Conservation (phyloP, 148 eudicot genomes). For the Dianthus caryophyllus region DNA sequence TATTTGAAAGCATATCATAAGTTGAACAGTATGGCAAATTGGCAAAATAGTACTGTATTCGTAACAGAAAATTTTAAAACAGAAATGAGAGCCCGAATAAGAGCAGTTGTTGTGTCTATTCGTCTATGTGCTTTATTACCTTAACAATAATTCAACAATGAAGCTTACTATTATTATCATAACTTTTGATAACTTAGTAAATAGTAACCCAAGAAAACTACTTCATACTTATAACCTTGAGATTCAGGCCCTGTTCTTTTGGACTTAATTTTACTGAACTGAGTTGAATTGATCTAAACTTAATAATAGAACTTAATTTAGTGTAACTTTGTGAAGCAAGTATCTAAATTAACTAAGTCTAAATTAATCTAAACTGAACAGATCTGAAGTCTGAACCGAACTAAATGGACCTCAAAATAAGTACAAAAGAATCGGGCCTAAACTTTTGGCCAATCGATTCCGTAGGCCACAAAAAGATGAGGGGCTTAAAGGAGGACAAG, state of each 20-base stretch:
- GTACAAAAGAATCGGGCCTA: too few relatives aligned
- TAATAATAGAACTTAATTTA: too few relatives aligned
- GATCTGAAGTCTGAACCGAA: too few relatives aligned
- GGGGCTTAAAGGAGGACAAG: neutral
- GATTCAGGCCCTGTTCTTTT: neutral
- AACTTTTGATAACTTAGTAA: neutral
- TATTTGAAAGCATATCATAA: neutral
- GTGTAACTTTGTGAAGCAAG: too few relatives aligned
- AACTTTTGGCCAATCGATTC: neutral
- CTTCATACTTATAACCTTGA: neutral
- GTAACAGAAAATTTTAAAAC: neutral
- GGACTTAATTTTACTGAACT: neutral
- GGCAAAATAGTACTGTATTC: constrained; percentile 4
- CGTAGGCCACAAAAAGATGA: neutral
- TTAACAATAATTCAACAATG: constrained; percentile 6
- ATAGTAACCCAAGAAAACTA: neutral
- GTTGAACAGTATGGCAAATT: neutral
- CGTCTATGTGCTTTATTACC: neutral
- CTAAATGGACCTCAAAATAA: too few relatives aligned
- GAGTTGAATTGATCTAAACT: too few relatives aligned
- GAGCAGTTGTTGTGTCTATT: neutral
- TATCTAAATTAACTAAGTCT: too few relatives aligned
- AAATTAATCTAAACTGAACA: too few relatives aligned
- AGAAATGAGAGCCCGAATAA: neutral
- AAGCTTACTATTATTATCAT: neutral